Conservation (phyloP, 2,329 filamentous ascomycete species). For the Pochonia chlamydosporia region DNA sequence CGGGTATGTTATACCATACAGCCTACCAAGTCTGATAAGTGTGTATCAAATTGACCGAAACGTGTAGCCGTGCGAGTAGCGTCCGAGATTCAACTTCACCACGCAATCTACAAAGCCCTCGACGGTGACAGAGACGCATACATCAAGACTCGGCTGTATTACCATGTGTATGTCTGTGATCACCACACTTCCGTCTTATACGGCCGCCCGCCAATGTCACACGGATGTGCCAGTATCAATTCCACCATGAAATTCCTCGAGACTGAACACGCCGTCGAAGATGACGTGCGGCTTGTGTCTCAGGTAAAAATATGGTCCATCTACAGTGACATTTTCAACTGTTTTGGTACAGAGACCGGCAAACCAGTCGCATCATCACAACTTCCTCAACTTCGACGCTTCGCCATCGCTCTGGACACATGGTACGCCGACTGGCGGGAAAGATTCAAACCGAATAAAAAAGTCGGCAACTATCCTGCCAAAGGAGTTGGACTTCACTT, state of each 20-base stretch:
- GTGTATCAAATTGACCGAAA: too few relatives aligned
- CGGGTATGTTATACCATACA: not conserved
- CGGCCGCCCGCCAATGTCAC: constrained; percentile 1
- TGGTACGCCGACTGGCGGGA: constrained; percentile 17
- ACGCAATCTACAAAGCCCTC: not conserved
- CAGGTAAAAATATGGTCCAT: constrained; percentile 4
- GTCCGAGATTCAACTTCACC: constrained; percentile 1
- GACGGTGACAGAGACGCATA: constrained; percentile 3
- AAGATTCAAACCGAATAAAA: constrained; percentile 15
- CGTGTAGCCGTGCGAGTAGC: constrained; percentile 1
- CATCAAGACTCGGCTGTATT: constrained; percentile 2
- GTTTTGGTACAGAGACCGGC: constrained; percentile 1
- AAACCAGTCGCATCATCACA: constrained; percentile 11
- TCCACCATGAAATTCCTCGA: constrained; percentile 3
- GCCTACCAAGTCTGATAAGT: too few relatives aligned
- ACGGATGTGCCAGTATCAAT: not conserved
- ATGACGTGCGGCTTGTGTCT: constrained; percentile 2
- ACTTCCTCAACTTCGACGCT: constrained; percentile 14
- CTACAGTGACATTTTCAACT: constrained; percentile 1
- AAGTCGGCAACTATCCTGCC: constrained; percentile 26
- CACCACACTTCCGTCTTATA: constrained; percentile 4
- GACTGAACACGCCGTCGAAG: constrained; percentile 1
- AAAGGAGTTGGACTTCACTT: constrained; percentile 26
- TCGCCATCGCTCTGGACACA: constrained; percentile 16
- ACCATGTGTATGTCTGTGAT: constrained; percentile 3